phyloP scores from a whole-genome alignment of 192 early-diverging fungal genomes.

The Coemansia sp. region DNA sequence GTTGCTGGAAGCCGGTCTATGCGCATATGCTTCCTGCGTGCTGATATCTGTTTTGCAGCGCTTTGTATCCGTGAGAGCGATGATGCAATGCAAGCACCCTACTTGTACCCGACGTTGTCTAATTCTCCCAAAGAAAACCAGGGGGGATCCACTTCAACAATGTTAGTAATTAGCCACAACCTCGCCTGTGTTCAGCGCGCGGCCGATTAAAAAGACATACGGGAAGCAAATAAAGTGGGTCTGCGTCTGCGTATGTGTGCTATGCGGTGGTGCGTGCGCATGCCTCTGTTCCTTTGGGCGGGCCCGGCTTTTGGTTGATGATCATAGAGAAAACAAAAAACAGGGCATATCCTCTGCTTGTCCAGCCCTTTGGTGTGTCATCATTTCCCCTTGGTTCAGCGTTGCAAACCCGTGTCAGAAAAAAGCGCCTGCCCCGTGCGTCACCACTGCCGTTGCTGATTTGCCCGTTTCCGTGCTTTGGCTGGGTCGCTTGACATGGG shows the following conservation, averaged over 20 bases:
- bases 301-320: no score
- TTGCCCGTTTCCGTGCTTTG: neutral
- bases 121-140: neutral
- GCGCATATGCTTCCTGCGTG: no score
- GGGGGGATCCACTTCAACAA: neutral
- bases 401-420: conserved; percentile 4
- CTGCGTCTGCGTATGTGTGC: no score
- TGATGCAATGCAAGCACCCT: neutral
- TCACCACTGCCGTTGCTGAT: neutral
- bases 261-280: no score
- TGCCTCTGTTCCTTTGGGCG: neutral
- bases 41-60: neutral
- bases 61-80: neutral
- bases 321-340: neutral
- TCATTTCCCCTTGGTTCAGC: neutral
- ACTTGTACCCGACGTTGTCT: neutral
- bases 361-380: neutral
- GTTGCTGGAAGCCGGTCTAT: neutral
- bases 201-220: neutral
- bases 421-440: conserved; percentile 5
- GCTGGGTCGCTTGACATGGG: conserved; percentile 5
- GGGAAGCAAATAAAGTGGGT: no score
- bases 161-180: neutral
- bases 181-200: neutral
- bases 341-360: neutral